phyloP scores from a whole-genome alignment of 495 filamentous ascomycete species.

The Cercophora sp. region DNA sequence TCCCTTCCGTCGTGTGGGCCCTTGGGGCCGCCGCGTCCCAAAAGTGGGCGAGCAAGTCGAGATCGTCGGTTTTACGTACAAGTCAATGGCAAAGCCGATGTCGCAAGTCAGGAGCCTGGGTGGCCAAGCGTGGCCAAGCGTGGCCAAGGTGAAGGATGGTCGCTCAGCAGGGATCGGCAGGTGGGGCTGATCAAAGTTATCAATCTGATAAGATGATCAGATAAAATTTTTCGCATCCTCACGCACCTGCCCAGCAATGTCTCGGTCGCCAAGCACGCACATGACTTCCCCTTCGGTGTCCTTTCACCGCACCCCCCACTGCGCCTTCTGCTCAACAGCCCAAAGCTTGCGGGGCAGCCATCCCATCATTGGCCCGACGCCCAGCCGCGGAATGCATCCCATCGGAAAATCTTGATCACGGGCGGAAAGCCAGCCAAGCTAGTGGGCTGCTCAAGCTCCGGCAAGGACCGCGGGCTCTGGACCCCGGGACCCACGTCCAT shows the following conservation, averaged over 20 bases:
- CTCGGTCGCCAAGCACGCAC: constrained; percentile 7
- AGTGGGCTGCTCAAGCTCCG: neutral
- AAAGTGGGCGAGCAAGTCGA: too few relatives aligned
- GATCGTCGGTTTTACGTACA: too few relatives aligned
- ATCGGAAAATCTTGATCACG: neutral
- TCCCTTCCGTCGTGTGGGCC: too few relatives aligned
- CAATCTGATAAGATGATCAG: constrained; percentile 15
- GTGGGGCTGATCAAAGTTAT: constrained; percentile 5
- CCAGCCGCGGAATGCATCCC: neutral
- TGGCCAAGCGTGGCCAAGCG: neutral
- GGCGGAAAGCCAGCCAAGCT: neutral
- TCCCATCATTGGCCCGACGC: neutral
- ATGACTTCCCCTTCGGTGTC: neutral
- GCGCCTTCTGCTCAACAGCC: neutral
- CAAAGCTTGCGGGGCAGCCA: neutral
- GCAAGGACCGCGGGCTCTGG: neutral
- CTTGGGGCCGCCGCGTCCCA: too few relatives aligned
- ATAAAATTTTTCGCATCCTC: constrained; percentile 16
- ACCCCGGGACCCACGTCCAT: neutral
- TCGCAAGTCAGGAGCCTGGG: too few relatives aligned
- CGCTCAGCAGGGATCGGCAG: too few relatives aligned
- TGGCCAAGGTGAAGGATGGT: neutral
- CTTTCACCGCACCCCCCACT: neutral
- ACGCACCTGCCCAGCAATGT: neutral
- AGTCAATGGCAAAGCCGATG: too few relatives aligned